These are phyloP conservation scores for Blastobotrys indianensis DNA, from an alignment of 1,139 yeast genomes.

Conservation along the genomic window DNA sequence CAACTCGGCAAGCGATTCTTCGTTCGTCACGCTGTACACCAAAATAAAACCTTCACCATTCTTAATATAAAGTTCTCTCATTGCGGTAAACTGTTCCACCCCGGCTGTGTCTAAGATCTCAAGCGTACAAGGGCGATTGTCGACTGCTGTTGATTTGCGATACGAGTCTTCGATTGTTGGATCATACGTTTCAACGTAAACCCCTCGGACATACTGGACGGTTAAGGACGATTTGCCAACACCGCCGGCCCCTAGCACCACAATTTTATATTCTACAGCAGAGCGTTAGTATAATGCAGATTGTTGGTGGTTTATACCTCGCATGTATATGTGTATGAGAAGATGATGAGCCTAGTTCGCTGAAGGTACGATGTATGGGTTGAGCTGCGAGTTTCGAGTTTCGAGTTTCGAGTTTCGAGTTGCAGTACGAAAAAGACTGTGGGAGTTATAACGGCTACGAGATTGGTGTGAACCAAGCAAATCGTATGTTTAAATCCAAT, in stretches of 20 bases:
- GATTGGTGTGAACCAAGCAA: no score
- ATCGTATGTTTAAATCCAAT: no score
- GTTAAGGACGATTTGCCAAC: slow-evolving; percentile 95
- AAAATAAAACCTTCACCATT: slow-evolving; percentile 42
- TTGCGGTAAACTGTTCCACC: slow-evolving; percentile 43
- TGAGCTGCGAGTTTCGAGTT: no score
- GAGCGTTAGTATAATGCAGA: neutral
- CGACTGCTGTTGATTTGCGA: slow-evolving; percentile 36
- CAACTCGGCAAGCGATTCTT: slow-evolving; percentile 73
- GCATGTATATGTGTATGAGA: neutral
- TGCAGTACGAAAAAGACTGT: no score
- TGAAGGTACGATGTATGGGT: no score
- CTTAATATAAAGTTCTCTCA: slow-evolving; percentile 59
- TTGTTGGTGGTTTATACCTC: neutral
- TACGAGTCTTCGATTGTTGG: slow-evolving; percentile 81
- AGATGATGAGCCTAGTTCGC: no score
- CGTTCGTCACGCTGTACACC: slow-evolving; percentile 84
- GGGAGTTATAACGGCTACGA: no score
- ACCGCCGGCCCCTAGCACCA: slow-evolving; percentile 96
- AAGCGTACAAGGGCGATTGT: slow-evolving; percentile 35
- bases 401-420: no score
- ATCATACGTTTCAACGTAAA: slow-evolving; percentile 85
- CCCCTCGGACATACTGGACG: slow-evolving; percentile 32
- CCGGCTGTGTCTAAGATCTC: slow-evolving; percentile 46
- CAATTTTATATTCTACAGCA: slow-evolving; percentile 55